phyloP scores from a whole-genome alignment of 495 filamentous ascomycete genomes.

The Penicillium crystallinum region DNA sequence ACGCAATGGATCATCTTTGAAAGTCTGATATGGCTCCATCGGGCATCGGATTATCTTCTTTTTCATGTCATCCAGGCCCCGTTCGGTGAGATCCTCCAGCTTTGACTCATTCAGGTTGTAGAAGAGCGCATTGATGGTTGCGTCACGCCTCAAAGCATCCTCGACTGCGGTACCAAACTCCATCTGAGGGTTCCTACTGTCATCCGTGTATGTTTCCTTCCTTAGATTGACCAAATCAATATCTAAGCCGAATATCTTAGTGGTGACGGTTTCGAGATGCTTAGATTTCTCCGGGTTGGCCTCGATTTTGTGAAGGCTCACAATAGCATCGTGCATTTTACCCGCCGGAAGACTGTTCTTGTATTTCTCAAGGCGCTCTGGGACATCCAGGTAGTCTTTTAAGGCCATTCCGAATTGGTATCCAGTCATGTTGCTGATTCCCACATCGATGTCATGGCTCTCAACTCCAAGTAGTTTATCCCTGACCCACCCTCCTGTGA shows the following conservation, averaged over 20 bases:
- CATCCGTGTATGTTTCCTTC: conserved; percentile 80
- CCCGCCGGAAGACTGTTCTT: conserved; percentile 23
- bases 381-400: conserved; percentile 53
- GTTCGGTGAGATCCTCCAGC: conserved; percentile 80
- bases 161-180: conserved; percentile 90
- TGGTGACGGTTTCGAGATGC: conserved; percentile 90
- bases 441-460: conserved; percentile 91
- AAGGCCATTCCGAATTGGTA: conserved; percentile 68
- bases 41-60: conserved; percentile 75
- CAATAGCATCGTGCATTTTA: conserved; percentile 35
- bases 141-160: conserved; percentile 85
- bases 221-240: conserved; percentile 92
- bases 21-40: conserved; percentile 83
- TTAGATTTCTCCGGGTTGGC: conserved; percentile 97
- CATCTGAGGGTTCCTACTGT: conserved; percentile 86
- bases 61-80: conserved; percentile 69
- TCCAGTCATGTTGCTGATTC: conserved; percentile 93
- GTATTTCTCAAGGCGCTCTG: conserved; percentile 52
- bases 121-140: conserved; percentile 93
- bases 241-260: conserved; percentile 78
- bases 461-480: conserved; percentile 82
- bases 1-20: conserved; percentile 88
- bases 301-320: conserved; percentile 67
- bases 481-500: conserved; percentile 97
- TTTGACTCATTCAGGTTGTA: conserved; percentile 74